These are phyloP conservation scores for Hypoxylon crocopeplum DNA, from an alignment of 495 filamentous ascomycete genomes.

Conservation along the genomic window DNA sequence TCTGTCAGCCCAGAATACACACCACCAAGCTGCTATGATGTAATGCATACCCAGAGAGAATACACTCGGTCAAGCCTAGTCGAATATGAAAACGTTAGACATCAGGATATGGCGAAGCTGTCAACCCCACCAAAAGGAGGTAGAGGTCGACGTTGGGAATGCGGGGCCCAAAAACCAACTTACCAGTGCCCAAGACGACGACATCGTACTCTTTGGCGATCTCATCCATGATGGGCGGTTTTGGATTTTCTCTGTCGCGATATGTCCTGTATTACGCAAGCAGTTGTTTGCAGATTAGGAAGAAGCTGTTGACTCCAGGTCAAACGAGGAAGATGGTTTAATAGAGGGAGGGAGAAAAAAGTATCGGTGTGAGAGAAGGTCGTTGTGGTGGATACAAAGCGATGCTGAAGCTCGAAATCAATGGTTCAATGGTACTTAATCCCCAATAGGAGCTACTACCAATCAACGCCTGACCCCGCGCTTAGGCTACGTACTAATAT, in stretches of 20 bases:
- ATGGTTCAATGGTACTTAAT: constrained; percentile 11
- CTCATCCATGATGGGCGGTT: constrained; percentile 77
- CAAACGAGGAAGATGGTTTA: constrained; percentile 27
- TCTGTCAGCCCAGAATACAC: constrained; percentile 17
- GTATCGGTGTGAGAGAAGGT: constrained; percentile 36
- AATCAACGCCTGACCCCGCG: constrained; percentile 34
- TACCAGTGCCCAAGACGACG: constrained; percentile 96
- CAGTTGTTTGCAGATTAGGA: not conserved
- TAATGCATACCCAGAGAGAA: constrained; percentile 84
- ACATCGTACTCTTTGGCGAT: constrained; percentile 97
- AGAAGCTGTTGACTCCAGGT: constrained; percentile 33
- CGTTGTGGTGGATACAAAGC: constrained; percentile 34
- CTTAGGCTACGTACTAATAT: constrained; percentile 18
- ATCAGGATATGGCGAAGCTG: not conserved
- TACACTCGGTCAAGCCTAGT: constrained; percentile 94
- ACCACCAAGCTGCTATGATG: constrained; percentile 12
- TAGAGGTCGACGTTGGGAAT: constrained; percentile 39
- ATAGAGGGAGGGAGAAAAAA: constrained; percentile 20
- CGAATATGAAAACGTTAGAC: constrained; percentile 4
- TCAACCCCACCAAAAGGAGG: too few species aligned
- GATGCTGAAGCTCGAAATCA: constrained; percentile 14
- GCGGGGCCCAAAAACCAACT: constrained; percentile 46
- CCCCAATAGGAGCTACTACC: constrained; percentile 2
- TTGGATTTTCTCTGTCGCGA: constrained; percentile 1
- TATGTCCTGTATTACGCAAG: not conserved